phyloP scores from a whole-genome alignment of 2,329 filamentous ascomycete genomes.

The Beauveria varroae region DNA sequence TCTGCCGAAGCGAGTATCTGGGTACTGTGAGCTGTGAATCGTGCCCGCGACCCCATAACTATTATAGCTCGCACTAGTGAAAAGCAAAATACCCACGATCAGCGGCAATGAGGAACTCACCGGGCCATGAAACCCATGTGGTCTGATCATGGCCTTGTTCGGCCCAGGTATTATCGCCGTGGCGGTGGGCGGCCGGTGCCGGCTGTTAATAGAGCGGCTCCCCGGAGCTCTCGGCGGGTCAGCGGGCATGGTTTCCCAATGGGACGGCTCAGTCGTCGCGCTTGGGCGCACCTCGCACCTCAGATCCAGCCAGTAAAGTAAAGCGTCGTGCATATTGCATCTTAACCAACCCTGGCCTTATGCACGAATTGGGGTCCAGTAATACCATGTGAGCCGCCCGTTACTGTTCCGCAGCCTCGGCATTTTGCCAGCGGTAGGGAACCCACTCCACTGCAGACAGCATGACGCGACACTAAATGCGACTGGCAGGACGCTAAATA shows the following conservation, averaged over 20 bases:
- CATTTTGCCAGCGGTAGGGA: not conserved
- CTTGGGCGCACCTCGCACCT: not conserved
- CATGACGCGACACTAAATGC: not conserved
- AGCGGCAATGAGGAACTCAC: too few relatives aligned
- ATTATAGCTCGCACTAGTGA: too few relatives aligned
- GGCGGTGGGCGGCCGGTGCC: not conserved
- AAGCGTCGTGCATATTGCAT: not conserved
- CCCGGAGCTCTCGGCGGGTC: not conserved
- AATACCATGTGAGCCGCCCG: not conserved
- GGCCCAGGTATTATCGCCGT: not conserved
- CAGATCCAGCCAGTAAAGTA: not conserved
- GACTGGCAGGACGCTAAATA: too few relatives aligned
- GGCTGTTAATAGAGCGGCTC: not conserved
- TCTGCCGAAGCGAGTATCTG: not conserved
- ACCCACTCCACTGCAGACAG: not conserved
- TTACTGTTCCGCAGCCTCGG: not conserved
- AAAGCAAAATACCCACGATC: too few relatives aligned
- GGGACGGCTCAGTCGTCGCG: not conserved
- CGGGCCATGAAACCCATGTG: not conserved
- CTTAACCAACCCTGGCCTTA: not conserved
- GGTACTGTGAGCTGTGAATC: not conserved
- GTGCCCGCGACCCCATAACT: not conserved
- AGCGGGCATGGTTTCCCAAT: conserved; percentile 3
- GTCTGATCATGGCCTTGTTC: not conserved
- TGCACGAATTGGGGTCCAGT: not conserved